phyloP scores from a whole-genome alignment of 257 asterid species.

The Lycium ferocissimum region DNA sequence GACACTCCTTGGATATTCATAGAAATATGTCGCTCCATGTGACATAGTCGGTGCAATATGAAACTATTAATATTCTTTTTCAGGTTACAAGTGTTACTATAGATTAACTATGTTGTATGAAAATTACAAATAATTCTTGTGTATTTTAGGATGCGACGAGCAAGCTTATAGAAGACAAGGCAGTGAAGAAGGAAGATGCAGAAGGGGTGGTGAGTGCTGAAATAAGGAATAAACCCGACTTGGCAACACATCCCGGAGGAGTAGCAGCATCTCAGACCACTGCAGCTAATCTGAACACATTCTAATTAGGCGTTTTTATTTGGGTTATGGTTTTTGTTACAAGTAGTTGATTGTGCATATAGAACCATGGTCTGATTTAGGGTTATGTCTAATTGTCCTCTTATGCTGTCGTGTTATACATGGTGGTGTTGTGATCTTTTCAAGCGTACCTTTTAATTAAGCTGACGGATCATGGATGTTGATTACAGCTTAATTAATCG shows the following conservation, averaged over 20 bases:
- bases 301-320: neutral
- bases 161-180: slow-evolving; percentile 52
- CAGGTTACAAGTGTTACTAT: neutral
- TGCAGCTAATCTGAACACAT: slow-evolving; percentile 53
- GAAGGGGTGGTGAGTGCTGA: slow-evolving; percentile 58
- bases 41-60: too few relatives aligned
- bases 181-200: slow-evolving; percentile 68
- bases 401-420: too few relatives aligned
- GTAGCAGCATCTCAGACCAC: slow-evolving; percentile 60
- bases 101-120: neutral
- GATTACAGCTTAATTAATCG: too few relatives aligned
- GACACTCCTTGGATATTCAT: too few relatives aligned
- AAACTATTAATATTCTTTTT: too few relatives aligned
- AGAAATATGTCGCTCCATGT: too few relatives aligned
- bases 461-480: too few relatives aligned
- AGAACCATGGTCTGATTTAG: too few relatives aligned
- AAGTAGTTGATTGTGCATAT: neutral
- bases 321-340: neutral
- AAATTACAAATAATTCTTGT: neutral
- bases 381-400: too few relatives aligned
- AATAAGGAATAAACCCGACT: slow-evolving; percentile 48
- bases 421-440: too few relatives aligned
- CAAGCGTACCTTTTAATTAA: too few relatives aligned
- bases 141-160: slow-evolving; percentile 56
- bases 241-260: slow-evolving; percentile 56